Evolutionary conservation across 805 yeast genomes (phyloP), one percentile per base, ranked within the genome.

Genomic region (Kodamaea fukazawae): DNA sequence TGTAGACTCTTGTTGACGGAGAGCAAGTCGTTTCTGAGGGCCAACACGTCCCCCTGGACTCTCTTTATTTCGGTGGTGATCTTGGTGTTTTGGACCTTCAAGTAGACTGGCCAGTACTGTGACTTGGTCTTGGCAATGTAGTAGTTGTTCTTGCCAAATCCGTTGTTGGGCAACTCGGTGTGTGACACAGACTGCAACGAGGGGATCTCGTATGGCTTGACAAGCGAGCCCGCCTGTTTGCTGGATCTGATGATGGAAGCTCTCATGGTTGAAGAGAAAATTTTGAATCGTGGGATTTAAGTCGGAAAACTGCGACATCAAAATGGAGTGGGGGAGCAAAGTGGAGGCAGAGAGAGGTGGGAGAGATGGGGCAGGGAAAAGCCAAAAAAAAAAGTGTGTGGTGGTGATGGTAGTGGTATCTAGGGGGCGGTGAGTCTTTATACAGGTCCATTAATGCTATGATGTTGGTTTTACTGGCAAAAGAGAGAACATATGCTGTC

Each of bases 21-120:
- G 45, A 76, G 75, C 42, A 88, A 61, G 54, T 88, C 96, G 38
- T 75, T 67, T 57, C 85, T 81, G 42, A 89, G 69, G 42, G 76
- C 81, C 4, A 71, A 59, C 10, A 79, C 68, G 58, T 84, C 81
- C 4, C 96, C 96, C 43, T 72, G 64, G 36, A 88, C 72, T 44
- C 78, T 76, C 56, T 85, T 79, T 18, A 88, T 71, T 54, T 86
- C 89, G 0, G 96, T 88, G 51, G 76, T 75, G n/a, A 71, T 63
- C 44, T 79, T 81, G 16, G 80, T 77, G 44, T 78, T 76, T 56
- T 80, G 86, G 46, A 71, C 60, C 46, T 84, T 87, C 38, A 75
- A 70, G 63, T 88, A 88, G 1, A 88, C 85, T n/a, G 96, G 96
- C 56, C 89, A 69, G 55, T 83, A 79, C 4, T 91, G 88, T 34